A percentile compares a stretch with the other conserved stretches of the same genome.
phyloP scores from a whole-genome alignment of 352 stramenopile species.

The Pseudoperonospora humuli region DNA sequence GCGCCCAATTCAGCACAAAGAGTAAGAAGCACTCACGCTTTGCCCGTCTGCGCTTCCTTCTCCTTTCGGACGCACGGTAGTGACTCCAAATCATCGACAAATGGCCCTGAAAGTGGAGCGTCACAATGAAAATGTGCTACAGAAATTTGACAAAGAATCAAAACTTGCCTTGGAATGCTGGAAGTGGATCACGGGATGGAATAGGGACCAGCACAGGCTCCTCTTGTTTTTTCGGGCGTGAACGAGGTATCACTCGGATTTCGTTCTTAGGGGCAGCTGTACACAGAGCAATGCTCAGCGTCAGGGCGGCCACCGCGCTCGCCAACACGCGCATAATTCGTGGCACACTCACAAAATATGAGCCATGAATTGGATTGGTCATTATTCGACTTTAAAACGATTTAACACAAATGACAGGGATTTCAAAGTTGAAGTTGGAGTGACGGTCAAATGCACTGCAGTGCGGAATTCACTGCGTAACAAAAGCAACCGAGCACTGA shows the following conservation, averaged over 20 bases:
- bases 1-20: background rate
- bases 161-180: constrained; percentile 27
- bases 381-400: no score
- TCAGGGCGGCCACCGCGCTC: constrained; percentile 9
- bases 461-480: constrained; percentile 10
- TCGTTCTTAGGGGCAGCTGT: constrained; percentile 39
- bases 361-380: background rate
- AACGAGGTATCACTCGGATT: constrained; percentile 50
- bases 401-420: no score
- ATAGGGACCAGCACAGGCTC: constrained; percentile 22
- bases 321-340: constrained; percentile 6
- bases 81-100: constrained; percentile 22
- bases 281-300: constrained; percentile 22
- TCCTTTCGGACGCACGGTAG: constrained; percentile 41
- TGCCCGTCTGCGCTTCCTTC: constrained; percentile 28
- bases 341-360: constrained; percentile 3
- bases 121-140: background rate
- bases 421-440: constrained; percentile 19
- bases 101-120: constrained; percentile 24
- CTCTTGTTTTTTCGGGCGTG: constrained; percentile 7
- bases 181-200: constrained; percentile 41
- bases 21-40: constrained; percentile 26
- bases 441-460: constrained; percentile 23
- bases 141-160: constrained; percentile 2
- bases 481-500: constrained; percentile 2